Conservation (phyloP, 306 rosid genomes). For the Alnus rubra region DNA sequence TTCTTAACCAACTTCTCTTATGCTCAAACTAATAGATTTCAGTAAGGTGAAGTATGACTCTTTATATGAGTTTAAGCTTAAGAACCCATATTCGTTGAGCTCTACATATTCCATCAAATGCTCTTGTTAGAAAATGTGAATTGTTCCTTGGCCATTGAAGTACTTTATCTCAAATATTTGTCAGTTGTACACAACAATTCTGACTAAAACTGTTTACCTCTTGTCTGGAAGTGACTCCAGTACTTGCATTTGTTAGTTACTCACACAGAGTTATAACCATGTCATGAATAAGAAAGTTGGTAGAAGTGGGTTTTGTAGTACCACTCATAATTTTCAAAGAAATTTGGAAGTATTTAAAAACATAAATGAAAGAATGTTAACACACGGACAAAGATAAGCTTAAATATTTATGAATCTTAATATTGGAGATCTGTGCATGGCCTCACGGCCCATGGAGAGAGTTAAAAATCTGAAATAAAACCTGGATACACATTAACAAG, state of each 20-base stretch:
- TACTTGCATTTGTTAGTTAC: neutral
- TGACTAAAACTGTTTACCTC: neutral
- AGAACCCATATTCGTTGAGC: neutral
- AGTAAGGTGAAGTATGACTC: neutral
- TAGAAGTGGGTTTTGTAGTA: neutral
- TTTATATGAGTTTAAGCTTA: neutral
- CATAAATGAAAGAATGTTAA: neutral
- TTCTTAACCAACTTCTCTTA: neutral
- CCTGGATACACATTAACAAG: neutral
- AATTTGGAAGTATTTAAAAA: neutral
- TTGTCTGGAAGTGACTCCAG: neutral
- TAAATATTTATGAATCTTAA: neutral
- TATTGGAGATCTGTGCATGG: neutral
- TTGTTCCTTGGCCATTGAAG: too few relatives aligned
- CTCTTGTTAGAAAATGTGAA: neutral
- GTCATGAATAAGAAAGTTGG: neutral
- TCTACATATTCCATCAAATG: neutral
- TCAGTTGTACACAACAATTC: neutral
- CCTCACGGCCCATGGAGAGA: neutral
- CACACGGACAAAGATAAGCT: neutral
- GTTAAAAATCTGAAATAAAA: neutral
- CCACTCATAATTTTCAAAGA: neutral
- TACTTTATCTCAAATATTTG: neutral
- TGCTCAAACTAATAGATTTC: neutral
- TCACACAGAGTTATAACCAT: neutral